A percentile compares a stretch with the other conserved stretches of the same genome.
phyloP scores from a whole-genome alignment of 305 asterid species.

The Fraxinus platypoda region DNA sequence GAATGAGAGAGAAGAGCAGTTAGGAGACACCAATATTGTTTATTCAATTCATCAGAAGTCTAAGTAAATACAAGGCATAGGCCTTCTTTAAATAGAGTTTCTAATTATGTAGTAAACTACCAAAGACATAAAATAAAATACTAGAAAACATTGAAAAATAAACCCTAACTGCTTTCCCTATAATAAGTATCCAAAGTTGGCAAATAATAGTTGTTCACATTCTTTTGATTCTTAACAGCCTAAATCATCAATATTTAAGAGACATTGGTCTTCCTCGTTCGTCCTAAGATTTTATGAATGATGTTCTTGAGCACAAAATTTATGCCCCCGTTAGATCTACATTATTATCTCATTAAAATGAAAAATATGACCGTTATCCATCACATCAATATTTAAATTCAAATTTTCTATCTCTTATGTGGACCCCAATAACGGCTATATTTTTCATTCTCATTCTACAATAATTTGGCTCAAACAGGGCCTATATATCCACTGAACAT shows the following conservation, averaged over 20 bases:
- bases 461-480: too few relatives aligned
- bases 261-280: background rate
- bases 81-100: background rate
- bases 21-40: background rate
- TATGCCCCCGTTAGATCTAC: too few relatives aligned
- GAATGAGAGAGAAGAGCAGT: background rate
- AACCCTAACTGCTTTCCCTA: background rate
- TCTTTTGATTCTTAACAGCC: background rate
- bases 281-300: background rate
- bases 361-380: too few relatives aligned
- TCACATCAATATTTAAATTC: too few relatives aligned
- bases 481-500: background rate
- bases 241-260: background rate
- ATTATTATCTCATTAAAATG: too few relatives aligned
- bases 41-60: background rate
- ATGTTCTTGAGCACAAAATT: background rate
- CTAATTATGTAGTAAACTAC: background rate
- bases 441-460: too few relatives aligned
- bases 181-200: background rate
- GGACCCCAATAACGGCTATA: too few relatives aligned
- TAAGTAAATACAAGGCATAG: background rate
- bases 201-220: background rate
- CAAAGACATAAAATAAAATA: background rate
- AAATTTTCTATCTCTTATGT: too few relatives aligned
- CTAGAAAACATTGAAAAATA: background rate